These are phyloP conservation scores for Neocucurbitaria cava DNA, from an alignment of 2,329 filamentous ascomycete genomes.

Conservation along the genomic window DNA sequence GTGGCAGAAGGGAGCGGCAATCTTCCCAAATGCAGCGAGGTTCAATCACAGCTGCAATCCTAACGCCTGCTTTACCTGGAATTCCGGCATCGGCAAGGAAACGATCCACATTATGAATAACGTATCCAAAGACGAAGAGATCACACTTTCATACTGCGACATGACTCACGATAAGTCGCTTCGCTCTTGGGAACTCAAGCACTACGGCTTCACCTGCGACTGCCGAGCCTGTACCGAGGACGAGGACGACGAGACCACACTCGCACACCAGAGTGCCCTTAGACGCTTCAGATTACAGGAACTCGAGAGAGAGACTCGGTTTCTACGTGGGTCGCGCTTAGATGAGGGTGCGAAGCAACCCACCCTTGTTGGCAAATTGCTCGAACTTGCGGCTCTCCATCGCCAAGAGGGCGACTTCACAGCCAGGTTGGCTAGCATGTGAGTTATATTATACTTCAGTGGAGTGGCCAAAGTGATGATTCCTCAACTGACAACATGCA, in stretches of 20 bases:
- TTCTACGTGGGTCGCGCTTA: slow-evolving; percentile 21
- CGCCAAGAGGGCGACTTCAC: slow-evolving; percentile 34
- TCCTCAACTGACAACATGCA: slow-evolving; percentile 12
- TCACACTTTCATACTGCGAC: slow-evolving; percentile 49
- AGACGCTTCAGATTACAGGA: slow-evolving; percentile 42
- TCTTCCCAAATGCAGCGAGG: slow-evolving; percentile 47
- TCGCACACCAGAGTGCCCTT: slow-evolving; percentile 37
- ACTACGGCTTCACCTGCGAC: slow-evolving; percentile 48
- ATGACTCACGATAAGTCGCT: slow-evolving; percentile 38
- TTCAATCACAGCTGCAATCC: slow-evolving; percentile 54
- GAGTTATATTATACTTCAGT: slow-evolving; percentile 14
- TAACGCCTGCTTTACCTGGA: slow-evolving; percentile 50
- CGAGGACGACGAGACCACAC: slow-evolving; percentile 32
- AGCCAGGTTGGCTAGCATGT: slow-evolving; percentile 33
- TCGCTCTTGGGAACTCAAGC: slow-evolving; percentile 42
- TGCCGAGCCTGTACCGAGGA: slow-evolving; percentile 47
- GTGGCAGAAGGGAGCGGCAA: slow-evolving; percentile 35
- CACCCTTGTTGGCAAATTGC: slow-evolving; percentile 27
- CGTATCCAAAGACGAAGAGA: slow-evolving; percentile 46
- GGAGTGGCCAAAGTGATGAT: not conserved
- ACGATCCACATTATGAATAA: slow-evolving; percentile 46
- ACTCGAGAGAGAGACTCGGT: slow-evolving; percentile 39
- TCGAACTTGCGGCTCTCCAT: slow-evolving; percentile 38
- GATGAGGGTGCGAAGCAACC: slow-evolving; percentile 16
- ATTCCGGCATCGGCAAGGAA: slow-evolving; percentile 32